These are phyloP conservation scores for Leucogyrophana mollusca DNA, from an alignment of 768 basidiomycete species.

Conservation along the genomic window DNA sequence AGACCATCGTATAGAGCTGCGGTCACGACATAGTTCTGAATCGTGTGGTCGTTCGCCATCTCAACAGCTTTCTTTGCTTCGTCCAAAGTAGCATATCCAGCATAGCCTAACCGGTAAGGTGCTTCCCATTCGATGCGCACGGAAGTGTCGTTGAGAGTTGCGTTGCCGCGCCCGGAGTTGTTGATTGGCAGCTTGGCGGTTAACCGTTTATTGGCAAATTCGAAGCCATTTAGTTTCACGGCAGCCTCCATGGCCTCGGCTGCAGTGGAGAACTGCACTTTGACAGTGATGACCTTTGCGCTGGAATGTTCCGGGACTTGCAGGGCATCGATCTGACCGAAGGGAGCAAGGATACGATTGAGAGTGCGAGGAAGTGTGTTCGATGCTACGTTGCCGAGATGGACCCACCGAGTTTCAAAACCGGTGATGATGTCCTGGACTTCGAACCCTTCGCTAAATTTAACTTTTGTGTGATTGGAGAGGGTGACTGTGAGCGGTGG, in stretches of 20 bases:
- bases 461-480: slow-evolving; percentile 55
- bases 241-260: slow-evolving; percentile 54
- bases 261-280: slow-evolving; percentile 47
- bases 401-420: slow-evolving; percentile 66
- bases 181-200: slow-evolving; percentile 45
- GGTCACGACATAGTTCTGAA: slow-evolving; percentile 40
- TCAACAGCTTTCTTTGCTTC: slow-evolving; percentile 53
- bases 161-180: slow-evolving; percentile 32
- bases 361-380: slow-evolving; percentile 35
- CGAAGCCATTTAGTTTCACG: slow-evolving; percentile 45
- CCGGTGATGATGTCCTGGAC: slow-evolving; percentile 59
- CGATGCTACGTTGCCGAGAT: slow-evolving; percentile 49
- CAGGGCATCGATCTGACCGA: slow-evolving; percentile 46
- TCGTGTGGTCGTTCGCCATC: slow-evolving; percentile 33
- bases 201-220: slow-evolving; percentile 38
- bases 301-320: slow-evolving; percentile 24
- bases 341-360: slow-evolving; percentile 36
- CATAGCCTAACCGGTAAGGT: slow-evolving; percentile 55
- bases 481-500: slow-evolving; percentile 32
- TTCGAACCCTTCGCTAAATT: slow-evolving; percentile 59
- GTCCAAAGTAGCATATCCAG: slow-evolving; percentile 53
- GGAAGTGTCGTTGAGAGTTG: slow-evolving; percentile 48
- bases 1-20: slow-evolving; percentile 55
- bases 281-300: slow-evolving; percentile 29
- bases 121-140: slow-evolving; percentile 62